phyloP scores from a whole-genome alignment of 208 protist species.

The Trypanosoma scelopori region DNA sequence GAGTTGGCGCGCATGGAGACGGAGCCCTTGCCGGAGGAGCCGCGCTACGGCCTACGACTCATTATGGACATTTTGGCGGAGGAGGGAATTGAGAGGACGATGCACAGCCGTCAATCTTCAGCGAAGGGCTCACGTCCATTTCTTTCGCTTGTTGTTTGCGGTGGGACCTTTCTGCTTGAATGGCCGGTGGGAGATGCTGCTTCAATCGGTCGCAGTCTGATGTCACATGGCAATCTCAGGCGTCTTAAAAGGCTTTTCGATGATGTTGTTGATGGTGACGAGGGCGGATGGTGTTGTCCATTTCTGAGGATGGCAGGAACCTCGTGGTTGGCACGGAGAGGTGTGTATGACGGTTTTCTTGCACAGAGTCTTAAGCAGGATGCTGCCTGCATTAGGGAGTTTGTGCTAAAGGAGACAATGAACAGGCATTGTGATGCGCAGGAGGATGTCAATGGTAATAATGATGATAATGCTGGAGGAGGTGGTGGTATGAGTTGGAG shows the following conservation, averaged over 20 bases:
- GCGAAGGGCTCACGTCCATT: slow-evolving; percentile 22
- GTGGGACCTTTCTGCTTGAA: slow-evolving; percentile 24
- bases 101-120: background rate
- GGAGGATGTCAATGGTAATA: background rate
- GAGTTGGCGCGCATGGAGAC: slow-evolving; percentile 22
- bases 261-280: slow-evolving; percentile 11
- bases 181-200: slow-evolving; percentile 4
- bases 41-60: slow-evolving; percentile 42
- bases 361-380: slow-evolving; percentile 20
- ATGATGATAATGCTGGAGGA: background rate
- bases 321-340: no score
- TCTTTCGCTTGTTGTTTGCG: slow-evolving; percentile 51
- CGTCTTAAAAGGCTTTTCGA: slow-evolving; percentile 19
- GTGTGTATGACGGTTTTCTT: background rate
- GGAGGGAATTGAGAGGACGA: slow-evolving; percentile 7
- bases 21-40: slow-evolving; percentile 30
- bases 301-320: background rate
- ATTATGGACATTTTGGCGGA: slow-evolving; percentile 53
- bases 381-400: slow-evolving; percentile 20
- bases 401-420: slow-evolving; percentile 18
- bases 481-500: no score
- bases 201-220: background rate
- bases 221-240: background rate
- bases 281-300: background rate
- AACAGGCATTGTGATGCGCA: background rate